Evolutionary conservation across 768 basidiomycete genomes (phyloP).

Genomic region (Mycena albidolilacea): DNA sequence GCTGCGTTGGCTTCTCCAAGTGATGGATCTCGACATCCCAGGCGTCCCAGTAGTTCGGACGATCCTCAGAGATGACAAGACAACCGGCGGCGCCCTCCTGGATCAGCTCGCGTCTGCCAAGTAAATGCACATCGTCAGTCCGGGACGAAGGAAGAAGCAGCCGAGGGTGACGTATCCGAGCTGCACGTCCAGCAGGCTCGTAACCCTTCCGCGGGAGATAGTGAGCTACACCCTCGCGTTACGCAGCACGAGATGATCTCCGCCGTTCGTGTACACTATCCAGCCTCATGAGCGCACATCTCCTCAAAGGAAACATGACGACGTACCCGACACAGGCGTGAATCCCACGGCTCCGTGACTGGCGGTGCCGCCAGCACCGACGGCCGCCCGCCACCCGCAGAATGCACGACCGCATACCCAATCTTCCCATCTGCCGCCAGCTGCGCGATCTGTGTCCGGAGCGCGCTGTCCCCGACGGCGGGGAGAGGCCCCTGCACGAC

Average conservation of each 20-base stretch:
- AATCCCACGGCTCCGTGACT: constrained; percentile 62
- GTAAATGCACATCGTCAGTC: background rate
- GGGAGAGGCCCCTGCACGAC: constrained; percentile 77
- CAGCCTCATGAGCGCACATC: background rate
- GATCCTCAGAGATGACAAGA: constrained; percentile 91
- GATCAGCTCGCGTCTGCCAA: constrained; percentile 84
- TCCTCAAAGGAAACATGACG: background rate
- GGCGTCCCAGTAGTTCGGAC: constrained; percentile 90
- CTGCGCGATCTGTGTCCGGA: constrained; percentile 75
- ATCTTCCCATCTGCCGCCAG: constrained; percentile 72
- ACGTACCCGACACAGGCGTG: constrained; percentile 76
- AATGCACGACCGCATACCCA: constrained; percentile 82
- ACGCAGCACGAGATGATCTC: constrained; percentile 79
- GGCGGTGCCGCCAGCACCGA: constrained; percentile 54
- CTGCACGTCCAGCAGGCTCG: constrained; percentile 84
- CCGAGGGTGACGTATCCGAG: constrained; percentile 64
- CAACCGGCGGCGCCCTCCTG: constrained; percentile 83
- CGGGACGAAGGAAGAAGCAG: background rate
- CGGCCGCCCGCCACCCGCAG: constrained; percentile 53
- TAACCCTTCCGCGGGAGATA: constrained; percentile 87
- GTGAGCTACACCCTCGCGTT: constrained; percentile 83
- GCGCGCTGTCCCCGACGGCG: constrained; percentile 44
- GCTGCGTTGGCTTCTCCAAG: constrained; percentile 81
- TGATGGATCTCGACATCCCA: constrained; percentile 97
- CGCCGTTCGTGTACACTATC: constrained; percentile 72